Evolutionary conservation across 2,329 filamentous ascomycete genomes (phyloP).

Genomic region (Endothia cerciana): DNA sequence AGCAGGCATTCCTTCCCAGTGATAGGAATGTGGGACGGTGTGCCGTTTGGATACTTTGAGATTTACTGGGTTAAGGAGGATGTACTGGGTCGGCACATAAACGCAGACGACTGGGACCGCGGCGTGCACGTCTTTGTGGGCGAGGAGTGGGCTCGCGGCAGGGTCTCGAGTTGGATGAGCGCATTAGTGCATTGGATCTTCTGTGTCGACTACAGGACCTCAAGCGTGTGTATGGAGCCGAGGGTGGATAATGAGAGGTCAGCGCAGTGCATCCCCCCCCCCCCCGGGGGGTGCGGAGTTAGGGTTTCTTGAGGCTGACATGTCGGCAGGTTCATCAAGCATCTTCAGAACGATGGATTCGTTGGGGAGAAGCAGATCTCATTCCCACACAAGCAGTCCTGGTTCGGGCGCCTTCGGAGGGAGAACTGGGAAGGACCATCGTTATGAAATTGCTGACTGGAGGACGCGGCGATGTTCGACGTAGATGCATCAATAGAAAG

Average conservation of each 20-base stretch:
- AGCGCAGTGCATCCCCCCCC: slow-evolving; percentile 37
- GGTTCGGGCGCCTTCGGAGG: slow-evolving; percentile 77
- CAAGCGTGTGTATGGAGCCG: slow-evolving; percentile 84
- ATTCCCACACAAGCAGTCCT: slow-evolving; percentile 91
- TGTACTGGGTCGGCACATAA: slow-evolving; percentile 69
- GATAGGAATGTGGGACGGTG: slow-evolving; percentile 91
- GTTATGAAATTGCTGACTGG: slow-evolving; percentile 43
- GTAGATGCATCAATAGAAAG: neutral
- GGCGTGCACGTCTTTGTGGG: slow-evolving; percentile 89
- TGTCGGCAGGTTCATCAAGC: slow-evolving; percentile 63
- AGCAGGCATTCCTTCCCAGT: slow-evolving; percentile 83
- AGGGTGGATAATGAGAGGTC: slow-evolving; percentile 89
- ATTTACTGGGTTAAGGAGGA: slow-evolving; percentile 99
- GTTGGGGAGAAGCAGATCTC: slow-evolving; percentile 83
- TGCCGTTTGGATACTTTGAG: slow-evolving; percentile 97
- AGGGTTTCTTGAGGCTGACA: neutral
- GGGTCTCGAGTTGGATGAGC: slow-evolving; percentile 81
- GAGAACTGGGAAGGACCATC: slow-evolving; percentile 79
- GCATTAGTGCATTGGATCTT: slow-evolving; percentile 88
- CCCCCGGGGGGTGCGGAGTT: neutral
- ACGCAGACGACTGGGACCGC: slow-evolving; percentile 79
- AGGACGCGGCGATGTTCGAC: neutral
- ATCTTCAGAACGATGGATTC: slow-evolving; percentile 77
- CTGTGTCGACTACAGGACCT: slow-evolving; percentile 76
- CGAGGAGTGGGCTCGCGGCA: slow-evolving; percentile 86